Conservation (phyloP, 345 rosid species). For the Lumnitzera littorea region DNA sequence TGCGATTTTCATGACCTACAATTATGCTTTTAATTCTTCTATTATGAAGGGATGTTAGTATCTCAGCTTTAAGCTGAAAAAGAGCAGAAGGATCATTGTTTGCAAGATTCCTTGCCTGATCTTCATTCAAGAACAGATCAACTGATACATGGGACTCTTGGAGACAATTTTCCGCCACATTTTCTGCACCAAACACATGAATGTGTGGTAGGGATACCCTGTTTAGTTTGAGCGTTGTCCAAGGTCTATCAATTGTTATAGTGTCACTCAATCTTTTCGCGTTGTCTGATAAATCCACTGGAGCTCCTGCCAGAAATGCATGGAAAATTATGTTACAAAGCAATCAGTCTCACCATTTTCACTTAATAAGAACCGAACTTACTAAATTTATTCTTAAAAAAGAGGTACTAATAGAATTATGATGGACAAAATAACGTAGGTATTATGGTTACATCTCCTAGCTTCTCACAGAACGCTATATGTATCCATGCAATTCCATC, state of each 20-base stretch:
- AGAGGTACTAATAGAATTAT: no score
- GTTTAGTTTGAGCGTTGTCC: slow-evolving; percentile 7
- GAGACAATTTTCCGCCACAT: slow-evolving; percentile 9
- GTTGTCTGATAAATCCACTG: slow-evolving; percentile 24
- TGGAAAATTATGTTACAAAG: neutral
- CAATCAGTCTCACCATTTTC: neutral
- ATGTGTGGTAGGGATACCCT: slow-evolving; percentile 16
- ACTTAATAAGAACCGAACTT: neutral
- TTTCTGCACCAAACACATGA: slow-evolving; percentile 14
- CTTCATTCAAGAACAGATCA: slow-evolving; percentile 28
- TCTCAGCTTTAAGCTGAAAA: slow-evolving; percentile 27
- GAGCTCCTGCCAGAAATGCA: slow-evolving; percentile 17
- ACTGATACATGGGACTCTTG: slow-evolving; percentile 12
- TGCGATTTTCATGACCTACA: slow-evolving; percentile 9
- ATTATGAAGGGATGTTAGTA: slow-evolving; percentile 11
- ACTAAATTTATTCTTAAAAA: no score
- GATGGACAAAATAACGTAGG: no score
- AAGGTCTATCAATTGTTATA: slow-evolving; percentile 12
- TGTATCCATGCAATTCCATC: no score
- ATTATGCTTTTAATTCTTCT: slow-evolving; percentile 25
- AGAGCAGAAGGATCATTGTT: slow-evolving; percentile 18
- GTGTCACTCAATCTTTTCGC: slow-evolving; percentile 12
- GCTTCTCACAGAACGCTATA: neutral
- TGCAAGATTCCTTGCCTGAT: slow-evolving; percentile 14
- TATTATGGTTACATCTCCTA: no score